phyloP scores from a whole-genome alignment of 345 rosid genomes.

The Eutrema yunnanense region DNA sequence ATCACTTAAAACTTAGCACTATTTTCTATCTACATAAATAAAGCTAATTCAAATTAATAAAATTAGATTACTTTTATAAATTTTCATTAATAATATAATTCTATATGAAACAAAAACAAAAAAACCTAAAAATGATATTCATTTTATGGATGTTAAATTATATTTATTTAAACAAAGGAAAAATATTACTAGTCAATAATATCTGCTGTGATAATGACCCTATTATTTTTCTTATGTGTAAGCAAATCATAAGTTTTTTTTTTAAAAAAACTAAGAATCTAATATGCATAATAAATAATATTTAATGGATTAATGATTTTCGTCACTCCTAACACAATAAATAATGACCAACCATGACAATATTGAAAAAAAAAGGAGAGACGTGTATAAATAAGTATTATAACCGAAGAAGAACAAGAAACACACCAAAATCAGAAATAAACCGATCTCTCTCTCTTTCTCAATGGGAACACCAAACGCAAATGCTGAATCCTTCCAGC shows the following conservation, averaged over 20 bases:
- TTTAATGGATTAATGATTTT: neutral
- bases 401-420: neutral
- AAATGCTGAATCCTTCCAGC: neutral
- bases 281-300: neutral
- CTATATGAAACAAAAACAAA: too few species aligned
- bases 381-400: neutral
- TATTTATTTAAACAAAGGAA: neutral
- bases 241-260: neutral
- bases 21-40: too few species aligned
- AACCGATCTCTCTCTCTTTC: neutral
- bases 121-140: too few species aligned
- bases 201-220: neutral
- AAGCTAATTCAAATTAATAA: too few species aligned
- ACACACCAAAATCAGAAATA: neutral
- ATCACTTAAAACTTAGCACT: too few species aligned
- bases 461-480: neutral
- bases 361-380: neutral
- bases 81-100: too few species aligned
- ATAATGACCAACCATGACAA: neutral
- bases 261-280: neutral
- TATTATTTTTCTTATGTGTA: neutral
- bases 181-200: neutral
- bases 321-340: neutral
- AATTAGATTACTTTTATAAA: too few species aligned
- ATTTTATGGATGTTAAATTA: neutral